Conservation (phyloP, 148 eudicot genomes). For the Mesembryanthemum crystallinum region DNA sequence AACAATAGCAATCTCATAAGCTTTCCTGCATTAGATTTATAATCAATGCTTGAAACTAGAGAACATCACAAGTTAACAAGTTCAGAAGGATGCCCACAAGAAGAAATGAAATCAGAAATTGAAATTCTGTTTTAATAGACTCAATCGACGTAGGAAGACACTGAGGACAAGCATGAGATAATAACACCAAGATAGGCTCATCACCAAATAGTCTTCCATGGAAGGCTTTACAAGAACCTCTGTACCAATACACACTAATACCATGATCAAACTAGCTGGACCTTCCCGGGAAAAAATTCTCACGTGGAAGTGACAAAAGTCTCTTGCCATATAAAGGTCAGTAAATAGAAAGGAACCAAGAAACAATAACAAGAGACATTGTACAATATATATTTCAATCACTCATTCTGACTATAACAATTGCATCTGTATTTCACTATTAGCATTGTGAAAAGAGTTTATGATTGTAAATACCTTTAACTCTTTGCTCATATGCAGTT, state of each 20-base stretch:
- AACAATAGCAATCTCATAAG: no score
- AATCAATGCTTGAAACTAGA: no score
- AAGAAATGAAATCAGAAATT: no score
- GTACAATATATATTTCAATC: not conserved
- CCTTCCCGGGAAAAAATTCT: not conserved
- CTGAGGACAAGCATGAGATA: no score
- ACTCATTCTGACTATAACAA: not conserved
- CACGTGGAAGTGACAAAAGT: not conserved
- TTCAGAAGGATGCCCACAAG: no score
- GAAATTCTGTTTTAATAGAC: no score
- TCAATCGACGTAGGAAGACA: no score
- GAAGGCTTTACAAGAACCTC: no score
- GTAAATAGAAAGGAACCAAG: not conserved
- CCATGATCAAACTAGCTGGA: not conserved
- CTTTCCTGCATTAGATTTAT: no score
- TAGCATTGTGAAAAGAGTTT: not conserved
- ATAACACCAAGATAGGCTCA: no score
- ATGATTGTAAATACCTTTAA: constrained; percentile 56
- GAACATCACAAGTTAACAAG: no score
- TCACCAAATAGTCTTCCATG: no score
- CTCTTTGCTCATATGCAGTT: constrained; percentile 63
- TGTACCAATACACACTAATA: not conserved
- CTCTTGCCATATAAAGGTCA: not conserved
- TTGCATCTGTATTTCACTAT: not conserved
- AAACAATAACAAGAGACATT: not conserved